Conservation (phyloP, 148 eudicot genomes). For the Simmondsia chinensis region DNA sequence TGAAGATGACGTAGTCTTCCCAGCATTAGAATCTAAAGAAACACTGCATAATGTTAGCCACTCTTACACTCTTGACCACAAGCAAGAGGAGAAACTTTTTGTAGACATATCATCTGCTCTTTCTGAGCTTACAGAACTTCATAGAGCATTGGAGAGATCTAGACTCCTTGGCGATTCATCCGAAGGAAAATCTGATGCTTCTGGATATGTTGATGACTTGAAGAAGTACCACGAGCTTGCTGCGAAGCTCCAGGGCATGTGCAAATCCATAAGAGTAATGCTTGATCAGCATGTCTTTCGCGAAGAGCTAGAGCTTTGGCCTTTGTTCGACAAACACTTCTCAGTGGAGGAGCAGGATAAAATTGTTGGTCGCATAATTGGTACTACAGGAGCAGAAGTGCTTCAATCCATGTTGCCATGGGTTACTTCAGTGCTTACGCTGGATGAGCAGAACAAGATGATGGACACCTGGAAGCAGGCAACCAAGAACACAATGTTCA, state of each 20-base stretch:
- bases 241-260: slow-evolving; percentile 89
- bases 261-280: slow-evolving; percentile 88
- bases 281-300: slow-evolving; percentile 89
- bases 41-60: slow-evolving; percentile 95
- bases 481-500: slow-evolving; percentile 95
- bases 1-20: slow-evolving; percentile 94
- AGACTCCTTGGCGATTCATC: slow-evolving; percentile 15
- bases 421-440: slow-evolving; percentile 96
- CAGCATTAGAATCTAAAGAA: slow-evolving; percentile 90
- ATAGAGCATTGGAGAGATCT: slow-evolving; percentile 27
- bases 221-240: slow-evolving; percentile 68
- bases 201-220: slow-evolving; percentile 26
- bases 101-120: slow-evolving; percentile 80
- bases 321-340: slow-evolving; percentile 81
- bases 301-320: slow-evolving; percentile 98
- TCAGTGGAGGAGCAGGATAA: slow-evolving; percentile 94
- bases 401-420: slow-evolving; percentile 98
- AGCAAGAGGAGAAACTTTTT: slow-evolving; percentile 89
- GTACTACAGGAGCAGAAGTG: slow-evolving; percentile 98
- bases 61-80: slow-evolving; percentile 97
- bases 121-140: slow-evolving; percentile 58
- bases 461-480: slow-evolving; percentile 98
- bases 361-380: slow-evolving; percentile 92
- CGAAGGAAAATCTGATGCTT: slow-evolving; percentile 18
- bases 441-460: slow-evolving; percentile 94